Evolutionary conservation across 2,329 filamentous ascomycete species (phyloP), one percentile per base, ranked within the genome.

Genomic region (Thelonectria rubi): DNA sequence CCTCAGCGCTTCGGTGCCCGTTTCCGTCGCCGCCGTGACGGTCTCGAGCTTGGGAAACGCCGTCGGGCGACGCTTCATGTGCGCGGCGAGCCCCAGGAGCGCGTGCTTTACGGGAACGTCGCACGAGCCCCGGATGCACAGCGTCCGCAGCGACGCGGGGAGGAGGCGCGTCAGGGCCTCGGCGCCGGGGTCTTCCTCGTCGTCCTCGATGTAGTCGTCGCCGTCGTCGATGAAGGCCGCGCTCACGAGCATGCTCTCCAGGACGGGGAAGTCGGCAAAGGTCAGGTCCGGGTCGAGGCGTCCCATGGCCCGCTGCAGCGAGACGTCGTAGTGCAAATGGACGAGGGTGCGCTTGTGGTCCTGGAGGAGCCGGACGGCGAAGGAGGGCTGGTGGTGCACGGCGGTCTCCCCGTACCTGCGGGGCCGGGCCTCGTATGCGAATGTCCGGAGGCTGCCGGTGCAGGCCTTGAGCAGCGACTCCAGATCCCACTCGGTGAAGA

Each of bases 391-490:
- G 34, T 37, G 34, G 12, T 37, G 34, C 12, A 37, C 12, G 6
- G 3, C 2, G 5, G 26, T 2, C 26, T 5, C 4, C 5, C 2
- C 11, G 34, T 11, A 11, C 3, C 12, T 14, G 3, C 3, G 34
- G 6, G 34, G 11, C 15, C 11, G 11, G 12, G 59, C 43, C 17
- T 54, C 55, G 37, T 58, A 55, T 2, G 37, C 55, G 10, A 62
- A 58, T 2, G 42, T 37, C 14, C 15, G 32, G 5, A 62, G 32
- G 6, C 37, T 15, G 0, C 49, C 21, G 1, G 49, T 42, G 10
- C 55, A 58, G 3, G 34, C 34, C 15, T 37, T 26, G 30, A 34
- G n/a, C 56, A 32, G 7, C 48, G 14, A 15, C 12, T 17, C 32
- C 10, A 14, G 18, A 20, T n/a, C 5, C 18, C 50, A 3, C 4